Evolutionary conservation across 2,329 filamentous ascomycete genomes (phyloP).

Genomic region (Diplodia intermedia): DNA sequence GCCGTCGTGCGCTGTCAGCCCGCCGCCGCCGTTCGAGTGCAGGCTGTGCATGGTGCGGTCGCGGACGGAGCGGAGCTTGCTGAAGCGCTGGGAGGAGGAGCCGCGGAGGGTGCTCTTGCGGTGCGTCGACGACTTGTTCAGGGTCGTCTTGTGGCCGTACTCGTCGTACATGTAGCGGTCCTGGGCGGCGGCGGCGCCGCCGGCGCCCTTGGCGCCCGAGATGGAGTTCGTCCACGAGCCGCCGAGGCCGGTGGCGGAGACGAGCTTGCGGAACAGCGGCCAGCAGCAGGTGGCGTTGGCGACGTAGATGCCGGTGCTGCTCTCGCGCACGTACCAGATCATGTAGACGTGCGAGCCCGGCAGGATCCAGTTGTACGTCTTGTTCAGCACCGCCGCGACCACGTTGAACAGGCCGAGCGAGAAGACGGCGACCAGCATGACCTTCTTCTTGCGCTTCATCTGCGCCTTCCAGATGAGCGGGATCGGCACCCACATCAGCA

Average conservation of each 20-base stretch:
- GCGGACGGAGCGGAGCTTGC: conserved; percentile 13
- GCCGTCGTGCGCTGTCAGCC: not conserved
- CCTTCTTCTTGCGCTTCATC: conserved; percentile 33
- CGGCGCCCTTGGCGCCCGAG: not conserved
- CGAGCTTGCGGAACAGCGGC: conserved; percentile 53
- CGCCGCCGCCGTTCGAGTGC: not conserved
- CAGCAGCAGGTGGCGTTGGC: conserved; percentile 58
- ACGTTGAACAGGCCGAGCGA: conserved; percentile 57
- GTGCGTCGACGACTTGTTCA: not conserved
- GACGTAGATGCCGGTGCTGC: conserved; percentile 56
- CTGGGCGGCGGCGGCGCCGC: not conserved
- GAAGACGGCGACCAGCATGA: conserved; percentile 47
- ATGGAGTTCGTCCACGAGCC: conserved; percentile 6
- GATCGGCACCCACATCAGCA: conserved; percentile 34
- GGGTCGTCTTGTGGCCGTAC: conserved; percentile 15
- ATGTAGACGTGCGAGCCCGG: conserved; percentile 55
- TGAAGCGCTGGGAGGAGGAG: conserved; percentile 11
- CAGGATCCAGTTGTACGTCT: conserved; percentile 57
- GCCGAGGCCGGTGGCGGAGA: conserved; percentile 35
- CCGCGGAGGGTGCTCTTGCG: not conserved
- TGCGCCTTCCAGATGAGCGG: conserved; percentile 32
- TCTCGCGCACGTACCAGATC: conserved; percentile 59
- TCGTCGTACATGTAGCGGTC: conserved; percentile 22
- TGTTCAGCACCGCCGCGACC: conserved; percentile 57
- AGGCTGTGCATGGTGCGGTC: conserved; percentile 14